Evolutionary conservation across 2,329 filamentous ascomycete species (phyloP).

Genomic region (Cordyceps cateniannulata): DNA sequence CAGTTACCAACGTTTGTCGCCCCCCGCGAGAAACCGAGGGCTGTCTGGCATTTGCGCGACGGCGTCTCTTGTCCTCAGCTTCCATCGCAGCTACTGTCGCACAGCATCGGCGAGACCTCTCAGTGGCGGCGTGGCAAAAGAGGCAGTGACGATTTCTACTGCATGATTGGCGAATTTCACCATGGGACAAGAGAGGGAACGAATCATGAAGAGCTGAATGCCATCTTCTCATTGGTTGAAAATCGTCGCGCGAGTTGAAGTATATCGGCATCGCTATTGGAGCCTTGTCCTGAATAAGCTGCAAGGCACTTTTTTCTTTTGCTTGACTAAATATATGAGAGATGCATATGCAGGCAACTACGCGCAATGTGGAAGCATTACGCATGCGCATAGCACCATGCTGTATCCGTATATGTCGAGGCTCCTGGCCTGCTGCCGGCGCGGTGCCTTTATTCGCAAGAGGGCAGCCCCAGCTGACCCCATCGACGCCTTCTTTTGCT

Average conservation of each 20-base stretch:
- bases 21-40: not conserved
- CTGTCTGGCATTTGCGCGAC: not conserved
- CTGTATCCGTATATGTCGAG: not conserved
- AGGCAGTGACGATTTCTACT: not conserved
- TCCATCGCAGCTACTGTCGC: too few relatives aligned
- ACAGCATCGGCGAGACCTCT: too few relatives aligned
- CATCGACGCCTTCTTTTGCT: not conserved
- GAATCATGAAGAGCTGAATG: not conserved
- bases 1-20: too few relatives aligned
- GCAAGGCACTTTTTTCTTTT: not conserved
- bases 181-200: not conserved
- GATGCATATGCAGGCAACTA: not conserved
- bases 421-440: not conserved
- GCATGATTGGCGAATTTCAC: not conserved
- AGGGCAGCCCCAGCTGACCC: slow-evolving; percentile 8
- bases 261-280: not conserved
- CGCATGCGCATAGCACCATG: not conserved
- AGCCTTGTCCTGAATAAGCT: not conserved
- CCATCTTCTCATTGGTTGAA: not conserved
- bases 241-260: not conserved
- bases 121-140: not conserved
- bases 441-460: not conserved
- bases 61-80: not conserved
- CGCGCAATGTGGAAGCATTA: not conserved
- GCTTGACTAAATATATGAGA: not conserved